These are phyloP conservation scores for Magnusiomyces clavatus DNA, from an alignment of 1,139 yeast species.

Conservation along the genomic window DNA sequence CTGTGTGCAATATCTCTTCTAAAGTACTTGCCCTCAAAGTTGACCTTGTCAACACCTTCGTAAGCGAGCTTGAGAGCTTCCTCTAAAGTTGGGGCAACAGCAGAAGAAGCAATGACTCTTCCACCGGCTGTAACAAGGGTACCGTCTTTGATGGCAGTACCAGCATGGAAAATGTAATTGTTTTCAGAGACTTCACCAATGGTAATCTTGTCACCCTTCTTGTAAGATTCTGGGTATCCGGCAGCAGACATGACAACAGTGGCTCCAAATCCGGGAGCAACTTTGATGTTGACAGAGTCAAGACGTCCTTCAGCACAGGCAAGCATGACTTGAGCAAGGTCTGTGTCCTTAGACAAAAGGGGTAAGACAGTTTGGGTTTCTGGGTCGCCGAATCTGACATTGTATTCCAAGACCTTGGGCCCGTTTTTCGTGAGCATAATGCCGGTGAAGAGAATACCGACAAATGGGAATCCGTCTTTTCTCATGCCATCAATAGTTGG, in stretches of 20 bases:
- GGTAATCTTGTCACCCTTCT: slow-evolving; percentile 78
- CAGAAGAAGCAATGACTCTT: slow-evolving; percentile 92
- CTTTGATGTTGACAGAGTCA: slow-evolving; percentile 67
- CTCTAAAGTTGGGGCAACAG: slow-evolving; percentile 65
- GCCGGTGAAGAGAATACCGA: slow-evolving; percentile 95
- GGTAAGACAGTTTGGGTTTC: slow-evolving; percentile 97
- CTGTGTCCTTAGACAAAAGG: slow-evolving; percentile 71
- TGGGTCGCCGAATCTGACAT: slow-evolving; percentile 98
- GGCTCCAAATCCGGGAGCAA: slow-evolving; percentile 62
- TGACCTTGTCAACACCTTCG: slow-evolving; percentile 67
- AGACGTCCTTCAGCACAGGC: slow-evolving; percentile 95
- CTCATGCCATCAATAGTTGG: slow-evolving; percentile 98
- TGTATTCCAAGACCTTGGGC: slow-evolving; percentile 93
- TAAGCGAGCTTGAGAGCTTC: slow-evolving; percentile 85
- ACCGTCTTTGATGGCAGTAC: slow-evolving; percentile 55
- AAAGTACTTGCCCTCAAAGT: slow-evolving; percentile 68
- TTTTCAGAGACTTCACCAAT: slow-evolving; percentile 41
- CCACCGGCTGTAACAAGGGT: slow-evolving; percentile 85
- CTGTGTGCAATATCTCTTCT: slow-evolving; percentile 94
- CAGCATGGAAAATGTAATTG: slow-evolving; percentile 88
- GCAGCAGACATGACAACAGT: slow-evolving; percentile 97
- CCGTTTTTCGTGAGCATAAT: slow-evolving; percentile 78
- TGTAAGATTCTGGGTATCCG: slow-evolving; percentile 87
- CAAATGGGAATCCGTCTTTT: slow-evolving; percentile 89
- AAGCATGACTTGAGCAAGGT: slow-evolving; percentile 81